Evolutionary conservation across 306 rosid species (phyloP).

Genomic region (Benincasa hispida): DNA sequence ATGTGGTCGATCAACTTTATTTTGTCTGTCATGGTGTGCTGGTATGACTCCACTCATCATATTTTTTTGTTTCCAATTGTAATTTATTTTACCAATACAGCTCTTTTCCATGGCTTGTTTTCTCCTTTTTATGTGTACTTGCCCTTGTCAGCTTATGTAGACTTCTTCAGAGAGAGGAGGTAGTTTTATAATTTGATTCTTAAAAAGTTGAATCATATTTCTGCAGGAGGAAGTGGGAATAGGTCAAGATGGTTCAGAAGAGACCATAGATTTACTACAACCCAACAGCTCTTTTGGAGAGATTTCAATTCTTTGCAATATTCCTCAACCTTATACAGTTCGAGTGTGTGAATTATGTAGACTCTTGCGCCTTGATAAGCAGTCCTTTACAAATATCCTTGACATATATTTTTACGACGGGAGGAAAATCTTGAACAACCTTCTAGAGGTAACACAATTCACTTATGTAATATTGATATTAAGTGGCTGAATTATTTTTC

Average conservation of each 20-base stretch:
- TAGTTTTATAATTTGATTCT: not conserved
- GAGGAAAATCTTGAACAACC: constrained; percentile 78
- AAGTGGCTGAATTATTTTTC: not conserved
- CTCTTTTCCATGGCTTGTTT: not conserved
- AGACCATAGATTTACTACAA: constrained; percentile 40
- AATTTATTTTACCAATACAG: not conserved
- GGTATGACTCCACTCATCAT: constrained; percentile 38
- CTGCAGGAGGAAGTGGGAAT: constrained; percentile 70
- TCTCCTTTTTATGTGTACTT: not conserved
- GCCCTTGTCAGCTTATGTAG: not conserved
- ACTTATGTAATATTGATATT: not conserved
- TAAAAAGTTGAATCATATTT: not conserved
- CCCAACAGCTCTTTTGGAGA: constrained; percentile 70
- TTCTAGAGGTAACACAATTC: constrained; percentile 50
- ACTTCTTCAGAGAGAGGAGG: not conserved
- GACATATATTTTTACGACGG: constrained; percentile 86
- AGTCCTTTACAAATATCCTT: constrained; percentile 70
- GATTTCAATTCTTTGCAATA: constrained; percentile 85
- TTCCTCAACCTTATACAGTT: constrained; percentile 86
- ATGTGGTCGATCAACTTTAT: constrained; percentile 85
- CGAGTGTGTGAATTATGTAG: constrained; percentile 78
- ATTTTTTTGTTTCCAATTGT: not conserved
- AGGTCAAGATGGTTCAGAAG: constrained; percentile 65
- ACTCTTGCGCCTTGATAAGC: constrained; percentile 86
- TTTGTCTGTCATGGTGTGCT: constrained; percentile 77